Base-by-base conservation (phyloP, 1,284 basidiomycete species). In the Apiotrichum akiyoshidainum region DNA sequence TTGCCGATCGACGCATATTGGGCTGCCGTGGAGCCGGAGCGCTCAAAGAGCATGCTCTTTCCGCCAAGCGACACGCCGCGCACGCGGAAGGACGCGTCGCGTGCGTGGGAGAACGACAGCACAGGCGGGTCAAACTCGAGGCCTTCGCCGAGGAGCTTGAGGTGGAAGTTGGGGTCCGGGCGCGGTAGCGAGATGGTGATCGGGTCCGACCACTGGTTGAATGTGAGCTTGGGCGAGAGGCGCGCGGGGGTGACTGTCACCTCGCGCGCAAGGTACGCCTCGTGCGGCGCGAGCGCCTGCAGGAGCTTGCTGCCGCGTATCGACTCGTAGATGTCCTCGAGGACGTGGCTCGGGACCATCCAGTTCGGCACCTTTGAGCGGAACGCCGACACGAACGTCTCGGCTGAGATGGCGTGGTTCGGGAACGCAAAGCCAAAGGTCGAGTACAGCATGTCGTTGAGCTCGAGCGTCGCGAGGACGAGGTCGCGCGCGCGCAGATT, bases 121-220 rank as follows among this genome's bases (percentile, higher is more conserved):
- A 87, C 79, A 0, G 88, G 84, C 8, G 92, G 92, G 65, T 96
- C 90, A 72, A 95, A 94, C 48, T 83, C 80, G 48, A 96, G 80
- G 63, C 91, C 91, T 68, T 91, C 86, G 5, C 93, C 92, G 55
- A 86, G 85, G 7, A 97, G 81, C 65, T 88, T 85, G 67, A 97
- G 88, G 21, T 80, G 83, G 61, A 97, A 84, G 39, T 85, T 79
- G 17, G 88, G 81, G 71, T 97, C 94, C 5, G 86, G 80, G 57
- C 87, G 84, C 10, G 91, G 88, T 46, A 97, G 87, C 39, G 87
- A 85, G 62, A 97, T 81, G 48, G 88, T 84, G 70, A 96, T 86
- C 22, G 86, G 85, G 53, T 94, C 90, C 0, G 90, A 94, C 72
- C 92, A 88, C 16, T 86, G 80, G 65, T 88, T 86, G 77, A 91